Evolutionary conservation across 208 protist genomes (phyloP), one percentile per base, ranked within the genome.

Genomic region (Leishmania mexicana): DNA sequence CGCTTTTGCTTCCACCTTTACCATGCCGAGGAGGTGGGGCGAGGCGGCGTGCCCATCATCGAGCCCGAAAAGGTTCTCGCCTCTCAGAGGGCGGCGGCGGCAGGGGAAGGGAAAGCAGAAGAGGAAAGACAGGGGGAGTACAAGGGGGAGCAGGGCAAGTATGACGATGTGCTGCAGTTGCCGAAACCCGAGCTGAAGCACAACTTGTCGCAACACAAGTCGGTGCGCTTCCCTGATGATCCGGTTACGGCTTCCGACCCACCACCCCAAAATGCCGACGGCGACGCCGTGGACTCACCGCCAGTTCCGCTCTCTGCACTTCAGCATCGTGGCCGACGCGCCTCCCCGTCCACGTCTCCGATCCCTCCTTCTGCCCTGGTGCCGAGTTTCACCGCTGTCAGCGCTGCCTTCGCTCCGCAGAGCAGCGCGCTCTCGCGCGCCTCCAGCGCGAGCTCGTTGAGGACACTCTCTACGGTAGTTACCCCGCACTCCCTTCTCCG

Each of bases 1-100:
- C 80, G 76, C 76, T 91, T 91, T 57, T 91, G 78, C 83, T 89
- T 91, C 62, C 88, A 91, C 57, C 49, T 82, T 53, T 91, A 91
- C 80, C 79, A 78, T 67, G 70, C 80, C 19, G 80, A 83, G 58
- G 80, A 89, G 78, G 53, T 53, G 57, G 53, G 35, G 45, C 81
- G 38, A 38, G 15, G 53, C 38, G 57, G 75, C 75, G 10, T 51
- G 19, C 53, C 75, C 19, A 62, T 76, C 28, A 58, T 45, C 47
- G 73, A 76, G 28, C 51, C 73, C 35, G 17, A 76, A 10, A 42
- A 13, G 47, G 49, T 51, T 57, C 60, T 17, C 4, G 75, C 28
- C 49, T 13, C 75, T 42, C 31, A 21, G 24, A 53, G 15, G 42
- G 4, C 49, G 3, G 35, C 42, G 45, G 13, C n/a, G 11, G 13